These are phyloP conservation scores for Phoenix dactylifera DNA, from an alignment of 176 grass and related monocot genomes.

Conservation along the genomic window DNA sequence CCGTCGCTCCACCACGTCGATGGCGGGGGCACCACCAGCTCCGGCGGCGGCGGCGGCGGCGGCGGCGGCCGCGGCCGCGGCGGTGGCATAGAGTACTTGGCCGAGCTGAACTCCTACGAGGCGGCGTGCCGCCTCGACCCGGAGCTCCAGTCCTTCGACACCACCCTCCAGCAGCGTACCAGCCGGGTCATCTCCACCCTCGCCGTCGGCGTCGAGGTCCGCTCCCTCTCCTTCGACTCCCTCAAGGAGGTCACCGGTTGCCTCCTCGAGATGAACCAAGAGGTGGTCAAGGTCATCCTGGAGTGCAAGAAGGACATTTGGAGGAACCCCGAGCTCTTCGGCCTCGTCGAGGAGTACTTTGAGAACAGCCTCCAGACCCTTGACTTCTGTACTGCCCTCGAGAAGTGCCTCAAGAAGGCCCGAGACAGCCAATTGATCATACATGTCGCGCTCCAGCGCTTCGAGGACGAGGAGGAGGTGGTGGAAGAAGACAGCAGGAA, in stretches of 20 bases:
- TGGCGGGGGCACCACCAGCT: conserved; percentile 32
- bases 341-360: conserved; percentile 12
- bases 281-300: conserved; percentile 15
- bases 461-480: conserved; percentile 2
- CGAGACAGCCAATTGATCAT: conserved; percentile 4
- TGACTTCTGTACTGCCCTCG: conserved; percentile 8
- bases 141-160: conserved; percentile 8
- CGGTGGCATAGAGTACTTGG: background rate
- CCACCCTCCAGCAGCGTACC: conserved; percentile 8
- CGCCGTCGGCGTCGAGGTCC: conserved; percentile 1
- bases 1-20: conserved; percentile 50
- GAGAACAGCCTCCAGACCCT: conserved; percentile 12
- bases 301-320: conserved; percentile 9
- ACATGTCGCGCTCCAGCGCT: conserved; percentile 9
- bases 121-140: conserved; percentile 10
- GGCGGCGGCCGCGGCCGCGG: background rate
- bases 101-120: conserved; percentile 9
- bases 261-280: conserved; percentile 15
- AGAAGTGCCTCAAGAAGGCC: conserved; percentile 10
- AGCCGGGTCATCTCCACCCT: conserved; percentile 12
- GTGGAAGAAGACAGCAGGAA: background rate
- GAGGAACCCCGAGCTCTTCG: conserved; percentile 12
- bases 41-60: background rate
- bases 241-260: conserved; percentile 12
- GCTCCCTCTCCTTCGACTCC: conserved; percentile 8